phyloP scores from a whole-genome alignment of 768 basidiomycete genomes.

The Mycena filopes region DNA sequence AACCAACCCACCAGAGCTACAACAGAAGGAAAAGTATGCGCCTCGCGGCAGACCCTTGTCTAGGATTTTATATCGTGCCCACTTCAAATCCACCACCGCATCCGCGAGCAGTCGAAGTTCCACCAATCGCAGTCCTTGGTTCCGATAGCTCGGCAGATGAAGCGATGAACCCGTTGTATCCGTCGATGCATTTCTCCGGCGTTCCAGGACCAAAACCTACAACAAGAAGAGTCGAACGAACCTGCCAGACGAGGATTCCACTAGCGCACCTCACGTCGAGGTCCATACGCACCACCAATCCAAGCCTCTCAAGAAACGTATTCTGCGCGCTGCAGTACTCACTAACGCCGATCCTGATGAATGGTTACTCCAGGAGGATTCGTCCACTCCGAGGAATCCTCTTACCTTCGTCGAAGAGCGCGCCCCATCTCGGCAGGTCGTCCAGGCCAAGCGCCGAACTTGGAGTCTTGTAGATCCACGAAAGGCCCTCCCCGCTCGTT shows the following conservation, averaged over 20 bases:
- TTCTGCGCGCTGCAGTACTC: conserved; percentile 25
- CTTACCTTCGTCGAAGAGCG: conserved; percentile 14
- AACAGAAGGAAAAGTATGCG: conserved; percentile 25
- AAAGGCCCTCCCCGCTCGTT: conserved; percentile 14
- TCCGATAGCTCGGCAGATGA: background rate
- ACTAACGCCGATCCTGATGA: conserved; percentile 22
- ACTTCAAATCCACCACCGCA: background rate
- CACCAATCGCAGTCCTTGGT: conserved; percentile 4
- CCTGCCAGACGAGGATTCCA: background rate
- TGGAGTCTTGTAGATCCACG: conserved; percentile 30
- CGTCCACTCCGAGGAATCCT: conserved; percentile 8
- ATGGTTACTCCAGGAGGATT: conserved; percentile 4
- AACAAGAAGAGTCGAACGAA: conserved; percentile 3
- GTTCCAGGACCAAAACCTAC: conserved; percentile 21
- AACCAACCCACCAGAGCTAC: conserved; percentile 12
- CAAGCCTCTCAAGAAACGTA: conserved; percentile 22
- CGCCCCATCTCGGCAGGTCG: background rate
- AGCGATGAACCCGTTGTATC: conserved; percentile 1
- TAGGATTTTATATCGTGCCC: conserved; percentile 21
- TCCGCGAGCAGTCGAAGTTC: background rate
- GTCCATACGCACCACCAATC: background rate
- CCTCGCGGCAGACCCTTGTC: conserved; percentile 29
- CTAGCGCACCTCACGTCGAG: background rate
- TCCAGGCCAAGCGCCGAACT: conserved; percentile 13
- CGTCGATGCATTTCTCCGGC: conserved; percentile 28